Base-by-base conservation (phyloP, 192 early-diverging fungal genomes). In the Umbelopsis isabellina region DNA sequence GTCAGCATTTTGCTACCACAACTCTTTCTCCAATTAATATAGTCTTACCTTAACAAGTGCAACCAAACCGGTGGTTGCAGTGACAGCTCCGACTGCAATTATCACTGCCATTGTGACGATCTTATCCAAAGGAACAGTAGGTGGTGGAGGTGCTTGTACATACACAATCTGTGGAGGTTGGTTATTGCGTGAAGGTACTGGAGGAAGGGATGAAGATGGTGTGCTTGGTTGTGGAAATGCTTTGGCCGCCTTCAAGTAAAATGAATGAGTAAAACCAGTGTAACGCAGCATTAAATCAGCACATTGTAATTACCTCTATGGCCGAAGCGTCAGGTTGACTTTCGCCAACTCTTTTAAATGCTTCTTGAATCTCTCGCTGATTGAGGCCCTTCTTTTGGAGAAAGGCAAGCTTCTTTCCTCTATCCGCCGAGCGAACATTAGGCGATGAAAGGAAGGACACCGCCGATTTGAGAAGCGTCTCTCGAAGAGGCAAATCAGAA, bases 351-450 rank as follows among this genome's bases (percentile, higher is more conserved):
- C 83, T 72, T 44, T 76, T 47, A 46, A 84, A 72, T 0, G 92
- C 91, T 25, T 80, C 78, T 48, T 94, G 84, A 67, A 94, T 93
- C 75, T 94, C 93, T 22, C 77, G 85, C 23, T 77, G 45, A 6
- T 82, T 87, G 65, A 94, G 66, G 10, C 92, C 92, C 68, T 94
- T 94, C 44, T 87, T 85, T 72, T 92, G 87, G 66, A 94, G 78
- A 72, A 94, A 94, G n/a, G 89, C 85, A 41, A 92, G 76, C 65
- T 88, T 85, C 71, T 93, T 92, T 11, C 83, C 82, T 30, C 92
- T 77, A 3, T 92, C 91, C 9, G 89, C 87, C 22, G 86, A 75
- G 65, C 83, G 86, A 0, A 94, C 92, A 70, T 90, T 92, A n/a
- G 91, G 87, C 18, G 93, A 91, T 5, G 78, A 80, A 35, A 94